A percentile compares a stretch with the other conserved stretches of the same genome.
phyloP scores from a whole-genome alignment of 2,329 filamentous ascomycete species.

The Madurella fahalii region DNA sequence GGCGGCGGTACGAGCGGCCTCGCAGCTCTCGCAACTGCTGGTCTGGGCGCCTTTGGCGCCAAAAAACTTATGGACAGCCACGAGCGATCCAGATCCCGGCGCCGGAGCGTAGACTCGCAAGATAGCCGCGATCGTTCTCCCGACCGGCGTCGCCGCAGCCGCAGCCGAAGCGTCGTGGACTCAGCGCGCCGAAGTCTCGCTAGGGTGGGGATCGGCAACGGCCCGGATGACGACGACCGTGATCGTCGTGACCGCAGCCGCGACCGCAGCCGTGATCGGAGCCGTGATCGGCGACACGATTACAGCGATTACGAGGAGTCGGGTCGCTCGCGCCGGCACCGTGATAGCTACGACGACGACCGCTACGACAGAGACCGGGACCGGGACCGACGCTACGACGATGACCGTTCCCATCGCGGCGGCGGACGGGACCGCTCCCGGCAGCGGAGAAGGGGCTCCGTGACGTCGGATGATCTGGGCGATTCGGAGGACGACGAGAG shows the following conservation, averaged over 20 bases:
- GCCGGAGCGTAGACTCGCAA: conserved; percentile 47
- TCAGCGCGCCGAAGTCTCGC: conserved; percentile 57
- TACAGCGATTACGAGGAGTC: conserved; percentile 31
- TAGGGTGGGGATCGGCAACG: conserved; percentile 56
- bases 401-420: conserved; percentile 41
- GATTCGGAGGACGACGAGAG: conserved; percentile 56
- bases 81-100: conserved; percentile 51
- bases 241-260: conserved; percentile 33
- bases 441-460: conserved; percentile 38
- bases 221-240: conserved; percentile 35
- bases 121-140: conserved; percentile 41
- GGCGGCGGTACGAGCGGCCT: conserved; percentile 47
- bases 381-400: conserved; percentile 38
- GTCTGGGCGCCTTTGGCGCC: conserved; percentile 55
- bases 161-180: conserved; percentile 64
- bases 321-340: conserved; percentile 27
- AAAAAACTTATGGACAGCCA: conserved; percentile 53
- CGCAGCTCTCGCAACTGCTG: conserved; percentile 61
- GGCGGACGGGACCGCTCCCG: conserved; percentile 37
- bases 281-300: conserved; percentile 31
- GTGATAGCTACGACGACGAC: conserved; percentile 41
- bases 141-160: conserved; percentile 44
- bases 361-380: conserved; percentile 36
- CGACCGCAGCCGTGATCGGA: too few species aligned
- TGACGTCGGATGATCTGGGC: conserved; percentile 51